Percentiles rank a stretch among this genome's conserved stretches.
Conservation (phyloP, 148 eudicot genomes). For the Fallopia convolvulus region DNA sequence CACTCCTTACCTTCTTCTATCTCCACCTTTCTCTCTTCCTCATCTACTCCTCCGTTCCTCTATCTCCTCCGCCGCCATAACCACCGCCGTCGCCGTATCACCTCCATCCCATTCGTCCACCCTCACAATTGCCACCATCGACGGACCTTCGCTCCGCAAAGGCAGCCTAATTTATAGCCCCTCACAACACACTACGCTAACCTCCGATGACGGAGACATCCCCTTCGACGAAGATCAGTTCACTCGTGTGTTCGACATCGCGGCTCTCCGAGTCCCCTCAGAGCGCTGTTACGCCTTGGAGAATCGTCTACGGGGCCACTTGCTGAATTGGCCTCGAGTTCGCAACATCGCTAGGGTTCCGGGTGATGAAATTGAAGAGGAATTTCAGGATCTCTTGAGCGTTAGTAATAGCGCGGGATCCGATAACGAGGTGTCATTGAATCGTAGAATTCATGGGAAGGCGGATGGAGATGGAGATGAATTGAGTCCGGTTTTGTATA, state of each 20-base stretch:
- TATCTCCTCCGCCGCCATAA: constrained; percentile 15
- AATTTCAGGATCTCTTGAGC: constrained; percentile 16
- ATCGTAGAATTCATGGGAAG: constrained; percentile 55
- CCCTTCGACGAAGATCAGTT: constrained; percentile 44
- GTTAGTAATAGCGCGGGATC: background rate
- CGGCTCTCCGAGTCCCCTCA: constrained; percentile 75
- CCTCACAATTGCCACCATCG: constrained; percentile 19
- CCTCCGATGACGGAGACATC: constrained; percentile 11
- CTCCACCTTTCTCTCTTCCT: constrained; percentile 17
- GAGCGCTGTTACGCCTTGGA: constrained; percentile 59
- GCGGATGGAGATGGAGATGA: constrained; percentile 70
- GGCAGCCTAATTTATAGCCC: constrained; percentile 28
- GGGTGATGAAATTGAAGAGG: constrained; percentile 69
- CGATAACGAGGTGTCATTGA: constrained; percentile 32
- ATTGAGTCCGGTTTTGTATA: constrained; percentile 59
- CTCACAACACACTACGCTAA: constrained; percentile 14
- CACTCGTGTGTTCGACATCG: constrained; percentile 49
- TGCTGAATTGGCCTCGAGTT: constrained; percentile 86
- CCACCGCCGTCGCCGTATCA: constrained; percentile 12
- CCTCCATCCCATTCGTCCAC: constrained; percentile 8
- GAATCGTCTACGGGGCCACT: constrained; percentile 72
- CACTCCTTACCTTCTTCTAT: constrained; percentile 20
- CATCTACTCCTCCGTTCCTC: constrained; percentile 16
- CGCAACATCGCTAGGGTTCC: constrained; percentile 77
- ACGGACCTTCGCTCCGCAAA: constrained; percentile 79